These are phyloP conservation scores for Botryotinia calthae DNA, from an alignment of 2,329 filamentous ascomycete genomes.

Conservation along the genomic window DNA sequence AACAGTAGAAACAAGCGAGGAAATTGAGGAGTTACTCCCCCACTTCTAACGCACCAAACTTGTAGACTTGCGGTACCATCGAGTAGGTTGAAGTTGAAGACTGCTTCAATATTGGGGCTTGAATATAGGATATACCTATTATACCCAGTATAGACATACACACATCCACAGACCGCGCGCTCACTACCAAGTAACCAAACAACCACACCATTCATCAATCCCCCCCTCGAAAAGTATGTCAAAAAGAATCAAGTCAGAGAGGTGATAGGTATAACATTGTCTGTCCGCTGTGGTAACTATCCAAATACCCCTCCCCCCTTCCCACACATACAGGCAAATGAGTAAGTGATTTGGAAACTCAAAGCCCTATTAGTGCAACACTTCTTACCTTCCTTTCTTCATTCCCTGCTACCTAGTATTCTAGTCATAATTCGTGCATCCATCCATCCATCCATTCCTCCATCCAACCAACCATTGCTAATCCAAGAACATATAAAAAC, in stretches of 20 bases:
- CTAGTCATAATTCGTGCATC: constrained; percentile 8
- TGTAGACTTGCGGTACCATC: no score
- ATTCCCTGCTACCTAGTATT: background rate
- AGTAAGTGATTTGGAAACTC: background rate
- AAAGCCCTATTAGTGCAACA: background rate
- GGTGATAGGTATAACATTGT: constrained; percentile 5
- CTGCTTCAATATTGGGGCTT: no score
- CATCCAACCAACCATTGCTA: background rate
- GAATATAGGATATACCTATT: no score
- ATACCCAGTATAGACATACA: no score
- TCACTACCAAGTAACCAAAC: no score
- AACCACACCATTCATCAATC: no score
- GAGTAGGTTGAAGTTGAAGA: no score
- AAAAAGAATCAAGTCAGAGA: background rate
- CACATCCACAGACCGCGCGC: no score
- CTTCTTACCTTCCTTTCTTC: background rate
- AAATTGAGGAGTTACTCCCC: no score
- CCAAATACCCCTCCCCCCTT: background rate
- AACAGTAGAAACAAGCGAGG: no score
- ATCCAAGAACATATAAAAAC: background rate
- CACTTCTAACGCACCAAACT: no score
- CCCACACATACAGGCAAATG: background rate
- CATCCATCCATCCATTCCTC: background rate
- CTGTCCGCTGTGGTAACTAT: background rate
- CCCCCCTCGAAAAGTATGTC: no score